Evolutionary conservation across 305 asterid species (phyloP), one percentile per base, ranked within the genome.

Genomic region (Rubia occidens): DNA sequence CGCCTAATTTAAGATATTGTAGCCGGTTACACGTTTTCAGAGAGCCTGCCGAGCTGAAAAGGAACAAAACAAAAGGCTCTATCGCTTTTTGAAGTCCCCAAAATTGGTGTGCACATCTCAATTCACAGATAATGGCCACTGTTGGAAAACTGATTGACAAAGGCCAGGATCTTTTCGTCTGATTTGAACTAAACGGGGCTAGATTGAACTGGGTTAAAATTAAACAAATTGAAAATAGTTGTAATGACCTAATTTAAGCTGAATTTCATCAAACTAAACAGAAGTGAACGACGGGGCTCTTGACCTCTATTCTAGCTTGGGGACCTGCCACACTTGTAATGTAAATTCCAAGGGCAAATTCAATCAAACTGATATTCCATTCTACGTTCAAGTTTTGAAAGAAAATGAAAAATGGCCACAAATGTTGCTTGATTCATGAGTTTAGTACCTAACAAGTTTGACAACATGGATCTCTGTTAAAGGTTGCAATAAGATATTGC

Each of bases 71-170:
- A 32, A 3, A 1, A 32, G 4, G 4, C 2, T 32, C 37, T 3
- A 32, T 32, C 37, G 3, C 4, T 1, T 3, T 32, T 2, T 32
- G 4, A 32, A 32, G 37, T 32, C 18, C 17, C 47, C 14, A 14
- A 56, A n/a, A 39, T 3, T 56, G 65, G 14, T 68, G 72, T n/a
- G 55, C 65, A 60, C 51, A 11, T 39, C 66, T 49, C 8, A 15
- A 15, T 49, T 49, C 55, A 49, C 55, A 49, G 3, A 49, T 4
- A 13, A 15, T 15, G 55, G 45, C 39, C 66, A 9, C 6, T 35
- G 32, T 6, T 56, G 55, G 71, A 53, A 68, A 49, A 54, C 18
- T 37, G 71, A 21, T 53, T 18, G 53, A 54, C 39, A n/a, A 17
- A 10, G 26, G 37, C 15, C 4, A 44, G 0, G 51, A 9, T 10